Conservation (phyloP, 1,284 basidiomycete species). For the Nidula niveotomentosa region DNA sequence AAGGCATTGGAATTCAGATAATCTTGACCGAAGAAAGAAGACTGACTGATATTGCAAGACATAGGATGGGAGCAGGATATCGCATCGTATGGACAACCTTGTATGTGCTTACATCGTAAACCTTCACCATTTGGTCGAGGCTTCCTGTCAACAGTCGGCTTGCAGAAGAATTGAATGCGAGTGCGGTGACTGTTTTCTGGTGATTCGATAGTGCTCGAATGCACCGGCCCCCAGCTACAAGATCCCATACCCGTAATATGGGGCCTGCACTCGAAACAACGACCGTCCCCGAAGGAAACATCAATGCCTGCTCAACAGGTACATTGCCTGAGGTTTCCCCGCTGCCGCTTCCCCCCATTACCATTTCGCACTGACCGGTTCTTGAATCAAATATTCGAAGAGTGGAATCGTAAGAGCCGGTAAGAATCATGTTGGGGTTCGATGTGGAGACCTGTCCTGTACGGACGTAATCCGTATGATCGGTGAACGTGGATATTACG, state of each 20-base stretch:
- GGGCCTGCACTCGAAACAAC: slow-evolving; percentile 90
- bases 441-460: slow-evolving; percentile 85
- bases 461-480: slow-evolving; percentile 95
- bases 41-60: slow-evolving; percentile 86
- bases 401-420: slow-evolving; percentile 95
- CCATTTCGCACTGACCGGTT: slow-evolving; percentile 78
- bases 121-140: slow-evolving; percentile 97
- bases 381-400: slow-evolving; percentile 89
- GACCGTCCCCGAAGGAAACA: slow-evolving; percentile 89
- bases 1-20: slow-evolving; percentile 6
- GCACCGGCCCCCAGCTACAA: slow-evolving; percentile 90
- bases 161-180: slow-evolving; percentile 78
- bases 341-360: slow-evolving; percentile 64
- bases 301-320: slow-evolving; percentile 95
- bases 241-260: slow-evolving; percentile 94
- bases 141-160: slow-evolving; percentile 87
- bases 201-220: slow-evolving; percentile 92
- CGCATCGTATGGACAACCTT: slow-evolving; percentile 99
- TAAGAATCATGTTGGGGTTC: slow-evolving; percentile 85
- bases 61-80: slow-evolving; percentile 92
- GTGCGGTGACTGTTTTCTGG: slow-evolving; percentile 94
- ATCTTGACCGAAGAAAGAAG: slow-evolving; percentile 7
- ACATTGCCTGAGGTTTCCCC: slow-evolving; percentile 37
- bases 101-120: slow-evolving; percentile 94
- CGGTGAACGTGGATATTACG: slow-evolving; percentile 75